These are phyloP conservation scores for Hibiscus syriacus DNA, from an alignment of 345 rosid genomes.

Conservation along the genomic window DNA sequence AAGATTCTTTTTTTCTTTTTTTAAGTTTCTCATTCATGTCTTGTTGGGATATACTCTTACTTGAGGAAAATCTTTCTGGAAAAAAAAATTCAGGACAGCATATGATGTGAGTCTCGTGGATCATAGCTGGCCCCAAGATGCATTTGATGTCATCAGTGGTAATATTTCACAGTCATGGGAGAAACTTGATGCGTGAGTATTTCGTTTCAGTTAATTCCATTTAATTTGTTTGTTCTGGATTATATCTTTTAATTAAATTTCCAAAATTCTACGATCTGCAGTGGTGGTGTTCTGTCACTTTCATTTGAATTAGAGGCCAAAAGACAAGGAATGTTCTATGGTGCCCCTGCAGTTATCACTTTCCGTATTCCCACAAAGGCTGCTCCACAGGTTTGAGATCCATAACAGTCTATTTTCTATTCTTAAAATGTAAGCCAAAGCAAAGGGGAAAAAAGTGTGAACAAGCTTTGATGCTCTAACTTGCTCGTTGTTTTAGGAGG, in stretches of 20 bases:
- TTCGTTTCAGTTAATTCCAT: background rate
- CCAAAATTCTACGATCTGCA: conserved; percentile 26
- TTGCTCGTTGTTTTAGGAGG: conserved; percentile 41
- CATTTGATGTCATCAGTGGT: background rate
- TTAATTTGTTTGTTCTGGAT: background rate
- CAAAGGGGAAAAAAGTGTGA: background rate
- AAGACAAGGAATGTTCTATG: conserved; percentile 63
- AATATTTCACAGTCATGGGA: background rate
- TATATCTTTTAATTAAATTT: conserved; percentile 15
- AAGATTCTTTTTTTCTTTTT: background rate
- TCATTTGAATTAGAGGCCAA: conserved; percentile 82
- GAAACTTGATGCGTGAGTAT: conserved; percentile 41
- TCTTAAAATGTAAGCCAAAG: background rate
- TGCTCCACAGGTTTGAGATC: conserved; percentile 58
- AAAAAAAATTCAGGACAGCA: background rate
- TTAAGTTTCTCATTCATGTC: background rate
- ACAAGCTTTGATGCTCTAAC: background rate
- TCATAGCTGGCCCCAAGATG: background rate
- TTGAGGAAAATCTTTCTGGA: background rate
- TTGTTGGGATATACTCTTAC: background rate
- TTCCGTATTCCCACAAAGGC: conserved; percentile 87
- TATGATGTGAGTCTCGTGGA: background rate
- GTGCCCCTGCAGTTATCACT: conserved; percentile 83
- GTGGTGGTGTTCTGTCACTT: conserved; percentile 75
- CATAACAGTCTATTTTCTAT: background rate